Percentiles rank a stretch among this genome's conserved stretches.
phyloP scores from a whole-genome alignment of 352 stramenopile species.

The Globisporangium rhizosaccharum region DNA sequence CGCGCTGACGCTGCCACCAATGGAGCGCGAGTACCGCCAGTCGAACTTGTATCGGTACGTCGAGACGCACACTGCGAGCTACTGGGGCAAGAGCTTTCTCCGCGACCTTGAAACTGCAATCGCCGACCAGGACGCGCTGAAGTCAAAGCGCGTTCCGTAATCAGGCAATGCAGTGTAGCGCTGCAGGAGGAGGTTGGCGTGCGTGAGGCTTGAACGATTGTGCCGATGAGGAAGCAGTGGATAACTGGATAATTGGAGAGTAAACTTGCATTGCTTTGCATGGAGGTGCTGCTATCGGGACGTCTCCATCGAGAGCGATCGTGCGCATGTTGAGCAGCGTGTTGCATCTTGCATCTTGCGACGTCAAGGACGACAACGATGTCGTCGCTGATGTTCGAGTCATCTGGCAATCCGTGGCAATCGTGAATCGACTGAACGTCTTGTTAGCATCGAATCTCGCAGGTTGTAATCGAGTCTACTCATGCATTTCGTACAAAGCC shows the following conservation, averaged over 20 bases:
- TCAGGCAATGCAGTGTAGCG: no score
- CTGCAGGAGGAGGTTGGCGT: no score
- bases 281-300: no score
- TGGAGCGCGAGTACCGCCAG: conserved; percentile 80
- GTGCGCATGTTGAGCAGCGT: no score
- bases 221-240: no score
- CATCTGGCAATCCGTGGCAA: background rate
- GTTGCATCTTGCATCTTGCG: no score
- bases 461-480: background rate
- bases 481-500: background rate
- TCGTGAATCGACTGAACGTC: background rate
- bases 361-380: conserved; percentile 12
- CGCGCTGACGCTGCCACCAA: conserved; percentile 74
- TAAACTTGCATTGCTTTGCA: no score
- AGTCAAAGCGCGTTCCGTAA: conserved; percentile 38
- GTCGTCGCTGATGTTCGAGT: conserved; percentile 17
- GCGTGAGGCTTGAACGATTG: no score
- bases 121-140: conserved; percentile 38
- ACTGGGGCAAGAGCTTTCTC: conserved; percentile 82
- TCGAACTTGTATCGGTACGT: conserved; percentile 89
- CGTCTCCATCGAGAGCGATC: no score
- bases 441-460: background rate
- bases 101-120: conserved; percentile 45
- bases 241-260: no score
- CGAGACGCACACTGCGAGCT: conserved; percentile 71